Evolutionary conservation across 2,329 filamentous ascomycete genomes (phyloP).

Genomic region (Fusarium marasasianum): DNA sequence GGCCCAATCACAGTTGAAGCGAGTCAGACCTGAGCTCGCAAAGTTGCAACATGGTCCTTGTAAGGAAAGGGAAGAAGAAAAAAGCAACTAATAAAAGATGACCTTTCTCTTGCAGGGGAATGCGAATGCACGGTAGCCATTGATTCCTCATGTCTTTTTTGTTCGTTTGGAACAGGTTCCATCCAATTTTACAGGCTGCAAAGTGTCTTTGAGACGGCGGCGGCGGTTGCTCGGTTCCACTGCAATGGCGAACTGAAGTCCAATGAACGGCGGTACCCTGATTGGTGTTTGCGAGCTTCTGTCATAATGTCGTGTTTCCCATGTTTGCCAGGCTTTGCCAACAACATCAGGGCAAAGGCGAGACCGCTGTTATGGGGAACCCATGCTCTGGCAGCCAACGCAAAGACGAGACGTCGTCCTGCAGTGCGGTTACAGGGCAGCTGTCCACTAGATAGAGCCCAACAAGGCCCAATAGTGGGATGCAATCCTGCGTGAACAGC

Average conservation of each 20-base stretch:
- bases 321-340: slow-evolving; percentile 7
- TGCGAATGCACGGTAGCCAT: slow-evolving; percentile 29
- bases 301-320: slow-evolving; percentile 17
- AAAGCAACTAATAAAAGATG: slow-evolving; percentile 8
- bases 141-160: background rate
- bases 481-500: slow-evolving; percentile 14
- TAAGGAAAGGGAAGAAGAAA: background rate
- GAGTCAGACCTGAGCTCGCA: slow-evolving; percentile 42
- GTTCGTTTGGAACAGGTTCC: slow-evolving; percentile 12
- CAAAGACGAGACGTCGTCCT: slow-evolving; percentile 15
- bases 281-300: slow-evolving; percentile 32
- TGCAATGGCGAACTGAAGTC: slow-evolving; percentile 23
- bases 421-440: slow-evolving; percentile 19
- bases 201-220: slow-evolving; percentile 31
- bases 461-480: slow-evolving; percentile 33
- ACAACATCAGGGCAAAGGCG: slow-evolving; percentile 12
- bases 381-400: slow-evolving; percentile 19
- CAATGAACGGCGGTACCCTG: slow-evolving; percentile 23
- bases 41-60: slow-evolving; percentile 14
- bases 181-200: slow-evolving; percentile 12
- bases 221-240: slow-evolving; percentile 39
- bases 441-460: slow-evolving; percentile 20
- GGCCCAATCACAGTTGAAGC: slow-evolving; percentile 41
- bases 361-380: slow-evolving; percentile 19
- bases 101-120: slow-evolving; percentile 40